phyloP scores from a whole-genome alignment of 768 basidiomycete species.

The Rhodotorula toruloides region DNA sequence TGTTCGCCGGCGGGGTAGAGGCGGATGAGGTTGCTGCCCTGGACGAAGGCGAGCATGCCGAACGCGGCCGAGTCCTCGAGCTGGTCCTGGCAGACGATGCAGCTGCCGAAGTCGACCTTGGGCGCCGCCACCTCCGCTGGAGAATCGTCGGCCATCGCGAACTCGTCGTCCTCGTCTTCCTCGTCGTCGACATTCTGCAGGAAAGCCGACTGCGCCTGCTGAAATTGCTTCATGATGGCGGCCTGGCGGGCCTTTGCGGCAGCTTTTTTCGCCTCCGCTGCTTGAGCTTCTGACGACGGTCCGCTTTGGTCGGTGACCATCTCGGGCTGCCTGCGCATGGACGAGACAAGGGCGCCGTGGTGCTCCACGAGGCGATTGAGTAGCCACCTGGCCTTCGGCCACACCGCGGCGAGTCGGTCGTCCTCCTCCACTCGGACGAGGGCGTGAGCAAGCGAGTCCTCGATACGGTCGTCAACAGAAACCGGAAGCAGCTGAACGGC shows the following conservation, averaged over 20 bases:
- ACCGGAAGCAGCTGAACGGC: conserved; percentile 50
- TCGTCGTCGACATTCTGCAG: conserved; percentile 60
- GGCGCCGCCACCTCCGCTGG: no score
- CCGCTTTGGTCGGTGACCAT: conserved; percentile 31
- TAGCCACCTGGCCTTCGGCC: conserved; percentile 68
- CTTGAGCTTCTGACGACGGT: conserved; percentile 42
- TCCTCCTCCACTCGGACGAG: conserved; percentile 73
- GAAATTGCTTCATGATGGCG: conserved; percentile 93
- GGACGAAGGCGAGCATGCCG: conserved; percentile 77
- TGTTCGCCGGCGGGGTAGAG: conserved; percentile 59
- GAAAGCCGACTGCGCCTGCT: conserved; percentile 81
- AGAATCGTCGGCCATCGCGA: conserved; percentile 44
- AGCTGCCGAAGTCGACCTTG: conserved; percentile 62
- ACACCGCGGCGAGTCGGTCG: conserved; percentile 64
- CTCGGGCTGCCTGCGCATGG: conserved; percentile 47
- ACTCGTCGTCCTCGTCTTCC: conserved; percentile 54
- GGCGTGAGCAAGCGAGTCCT: conserved; percentile 57
- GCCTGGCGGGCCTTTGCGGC: conserved; percentile 88
- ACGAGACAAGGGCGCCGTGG: conserved; percentile 22
- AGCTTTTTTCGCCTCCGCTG: conserved; percentile 66
- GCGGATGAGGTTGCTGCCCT: conserved; percentile 78
- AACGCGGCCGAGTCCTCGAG: conserved; percentile 67
- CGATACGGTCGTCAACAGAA: background rate
- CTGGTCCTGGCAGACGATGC: conserved; percentile 97
- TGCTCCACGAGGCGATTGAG: conserved; percentile 47